Base-by-base conservation (phyloP, 2,329 filamentous ascomycete species). In the Neofusicoccum sp. region DNA sequence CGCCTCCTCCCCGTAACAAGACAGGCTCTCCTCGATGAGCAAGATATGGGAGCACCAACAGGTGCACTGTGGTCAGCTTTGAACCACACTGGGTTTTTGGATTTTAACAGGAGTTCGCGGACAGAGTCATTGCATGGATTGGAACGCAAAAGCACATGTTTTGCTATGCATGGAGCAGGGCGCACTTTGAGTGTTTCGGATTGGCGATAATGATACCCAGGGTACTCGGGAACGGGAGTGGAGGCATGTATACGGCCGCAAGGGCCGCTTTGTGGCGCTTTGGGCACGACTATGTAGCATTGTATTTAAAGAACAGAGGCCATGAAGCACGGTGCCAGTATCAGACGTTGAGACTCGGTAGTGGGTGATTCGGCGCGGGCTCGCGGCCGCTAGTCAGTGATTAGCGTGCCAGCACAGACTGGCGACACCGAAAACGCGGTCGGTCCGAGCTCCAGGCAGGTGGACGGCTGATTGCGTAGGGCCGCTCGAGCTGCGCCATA, bases 391-490 rank as follows among this genome's bases (percentile, higher is more conserved):
- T 43, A 43, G 51, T 43, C 28, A 43, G n/a, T 43, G 51, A 56
- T 56, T 56, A 38, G 51, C 51, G 28, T 51, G 51, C 36, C 51
- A 56, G 38, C 36, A 20, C n/a, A 51, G 33, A 31, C 28, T 33
- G 31, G 40, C 20, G 44, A 59, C 26, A 47, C 45, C 34, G 54
- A 47, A 58, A 58, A 57, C 44, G 51, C 41, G 28, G 28, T 26
- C 28, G 45, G 57, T 36, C 57, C 45, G 57, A 60, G 57, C 57
- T 60, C 31, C 56, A 31, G 31, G 48, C 33, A 43, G 53, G 30
- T 20, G 53, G 53, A 16, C 51, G 49, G 51, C 38, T 49, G 57
- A 60, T 60, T 51, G 57, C 57, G 45, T 60, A 60, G 57, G 57
- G 24, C 36, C 57, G 51, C 36, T 60, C 45, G 36, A 60, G 57